Base-by-base conservation (phyloP, 306 rosid genomes). In the Coriaria nepalensis region DNA sequence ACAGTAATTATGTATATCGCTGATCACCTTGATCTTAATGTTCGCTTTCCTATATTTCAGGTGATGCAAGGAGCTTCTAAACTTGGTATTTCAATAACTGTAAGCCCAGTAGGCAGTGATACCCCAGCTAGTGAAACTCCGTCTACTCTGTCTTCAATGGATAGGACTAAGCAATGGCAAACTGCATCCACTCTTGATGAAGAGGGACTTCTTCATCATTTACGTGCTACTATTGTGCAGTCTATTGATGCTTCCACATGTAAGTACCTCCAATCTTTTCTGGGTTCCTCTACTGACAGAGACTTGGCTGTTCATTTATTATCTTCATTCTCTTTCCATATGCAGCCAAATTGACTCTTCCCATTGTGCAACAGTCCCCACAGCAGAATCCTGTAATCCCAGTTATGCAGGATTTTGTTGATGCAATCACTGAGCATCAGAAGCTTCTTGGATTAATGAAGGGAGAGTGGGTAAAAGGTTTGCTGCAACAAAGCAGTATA, bases 391-490 rank as follows among this genome's bases (percentile, higher is more conserved):
- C 75, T 10, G 20, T 67, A 63, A 66, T 79, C 62, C 80, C 84
- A 12, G 11, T 60, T 48, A 81, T 90, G 95, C 87, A 90, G 66
- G 80, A 84, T 38, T 84, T 93, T 73, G 75, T 90, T 39, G 75
- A 84, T 71, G 84, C 82, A 34, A 75, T 90, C 60, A 64, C 82
- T 49, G 93, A 90, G 69, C 87, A 90, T 78, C 95, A 81, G 75
- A 90, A 74, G 64, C 97, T 90, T 48, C 84, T 68, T 64, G 80
- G 80, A 4, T 67, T 90, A 82, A 79, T 90, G 82, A 90, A 81
- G 79, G 96, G 97, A 59, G 93, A 84, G 76, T 81, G 85, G 81
- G 72, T 81, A 47, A 88, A 84, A 74, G 95, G 97, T 60, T 68
- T 88, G 74, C 82, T 88, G 11, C 97, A 93, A 7, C 95, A 81